Evolutionary conservation across 495 filamentous ascomycete species (phyloP), one percentile per base, ranked within the genome.

Genomic region (Aspergillus ellipticus): DNA sequence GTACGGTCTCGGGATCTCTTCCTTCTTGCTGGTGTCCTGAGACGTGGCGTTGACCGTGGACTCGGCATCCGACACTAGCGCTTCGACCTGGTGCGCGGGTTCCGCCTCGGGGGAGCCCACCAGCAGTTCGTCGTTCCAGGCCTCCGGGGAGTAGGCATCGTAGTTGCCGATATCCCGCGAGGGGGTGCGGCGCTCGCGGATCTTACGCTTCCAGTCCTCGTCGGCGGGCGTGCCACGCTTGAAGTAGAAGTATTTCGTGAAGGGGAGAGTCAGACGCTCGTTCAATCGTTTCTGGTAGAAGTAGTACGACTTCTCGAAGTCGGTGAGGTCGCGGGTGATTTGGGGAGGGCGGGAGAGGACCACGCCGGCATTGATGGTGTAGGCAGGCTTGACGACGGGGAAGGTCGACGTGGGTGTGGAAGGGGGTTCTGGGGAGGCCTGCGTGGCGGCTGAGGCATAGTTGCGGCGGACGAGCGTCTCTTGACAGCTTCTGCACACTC

Each of bases 271-370:
- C 28, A 96, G 79, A 10, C 94, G 90, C 76, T 99, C 94, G 72
- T 99, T 96, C 51, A 99, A 80, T 11, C 94, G 91, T 56, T 90
- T 89, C 74, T 99, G 94, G 77, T 99, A 99, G 70, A 97, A 89
- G 78, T 86, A 94, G 76, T 82, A 97, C 49, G 92, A 79, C 68
- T 90, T 87, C 72, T 99, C 94, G 71, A 99, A 97, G 11, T 88
- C 79, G 29, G 85, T 86, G 16, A 90, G 86, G 49, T 87, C 78
- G 56, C 88, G 88, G 49, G 95, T 97, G 59, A 99, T 79, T 48
- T 91, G 74, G 8, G 94, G 94, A 6, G 95, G 84, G 29, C 94
- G 89, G 24, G 90, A 91, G 55, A 99, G 88, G 56, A 97, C 84
- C 53, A 96, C 77, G 51, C 85, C 85, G 56, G 90, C 83, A 55